Base-by-base conservation (phyloP, 2,329 filamentous ascomycete genomes). In the Dothideomycetes sp. region DNA sequence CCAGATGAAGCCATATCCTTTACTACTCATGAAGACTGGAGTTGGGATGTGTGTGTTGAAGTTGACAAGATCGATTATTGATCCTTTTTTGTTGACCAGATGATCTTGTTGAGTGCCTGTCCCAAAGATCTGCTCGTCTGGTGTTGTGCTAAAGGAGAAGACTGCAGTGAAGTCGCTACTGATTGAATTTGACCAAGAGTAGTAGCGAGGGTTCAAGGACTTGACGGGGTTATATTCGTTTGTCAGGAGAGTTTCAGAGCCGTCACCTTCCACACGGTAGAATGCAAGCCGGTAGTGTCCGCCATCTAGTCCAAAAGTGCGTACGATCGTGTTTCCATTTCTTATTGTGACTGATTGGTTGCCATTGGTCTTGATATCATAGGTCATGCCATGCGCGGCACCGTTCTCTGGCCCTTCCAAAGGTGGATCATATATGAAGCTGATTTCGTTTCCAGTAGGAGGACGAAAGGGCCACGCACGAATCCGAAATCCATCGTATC, bases 401-500 rank as follows among this genome's bases (percentile, higher is more conserved):
- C 52, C 54, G 38, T 55, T 48, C 34, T 60, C 57, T 0, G 54
- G 55, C 1, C 60, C 60, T 46, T 63, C 60, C 1, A 62, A 49
- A 3, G 60, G 60, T 8, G 60, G 60, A 37, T 62, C 60, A 36
- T 60, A 61, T 9, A 63, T 35, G 38, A 62, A 62, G 37, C 57
- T 55, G 45, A 58, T 49, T 42, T 62, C 59, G 15, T 59, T 49
- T 10, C 57, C 58, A 3, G 52, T 55, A 5, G 55, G 54, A 17
- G 57, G 57, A 9, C 55, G 48, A 43, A 56, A 62, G 0, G 59
- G 56, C 60, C 59, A 62, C 5, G 60, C 59, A 38, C 60, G 53
- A 4, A 63, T 56, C 5, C 60, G 54, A 35, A 62, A 61, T 2
- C 60, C 60, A 45, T 62, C 60, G 36, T 59, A 60, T 10, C 60